Percentiles rank a stretch among this genome's conserved stretches.
These are phyloP conservation scores for Fusarium incarnatum DNA, from an alignment of 2,329 filamentous ascomycete genomes.

Conservation along the genomic window DNA sequence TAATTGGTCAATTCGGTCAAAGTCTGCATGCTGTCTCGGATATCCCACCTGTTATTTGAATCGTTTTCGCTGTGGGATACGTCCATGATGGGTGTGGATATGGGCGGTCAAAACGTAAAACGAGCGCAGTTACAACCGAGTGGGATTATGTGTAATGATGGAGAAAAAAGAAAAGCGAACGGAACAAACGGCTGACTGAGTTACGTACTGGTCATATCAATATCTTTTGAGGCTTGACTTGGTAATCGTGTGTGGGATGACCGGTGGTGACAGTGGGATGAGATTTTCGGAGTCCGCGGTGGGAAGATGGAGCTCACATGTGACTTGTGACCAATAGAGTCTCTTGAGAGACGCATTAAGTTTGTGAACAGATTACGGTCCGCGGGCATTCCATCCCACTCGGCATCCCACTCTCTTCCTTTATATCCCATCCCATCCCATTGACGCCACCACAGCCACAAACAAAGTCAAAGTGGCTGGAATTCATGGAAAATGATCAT, in stretches of 20 bases:
- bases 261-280: slow-evolving; percentile 37
- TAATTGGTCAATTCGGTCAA: slow-evolving; percentile 12
- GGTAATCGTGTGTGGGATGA: slow-evolving; percentile 42
- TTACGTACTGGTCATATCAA: slow-evolving; percentile 25
- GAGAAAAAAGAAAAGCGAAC: not conserved
- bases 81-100: slow-evolving; percentile 27
- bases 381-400: slow-evolving; percentile 18
- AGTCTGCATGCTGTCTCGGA: not conserved
- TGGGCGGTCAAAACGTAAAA: not conserved
- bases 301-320: not conserved
- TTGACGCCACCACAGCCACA: slow-evolving; percentile 3
- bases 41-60: slow-evolving; percentile 26
- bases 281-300: slow-evolving; percentile 1
- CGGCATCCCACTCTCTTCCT: slow-evolving; percentile 22
- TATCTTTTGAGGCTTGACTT: slow-evolving; percentile 29
- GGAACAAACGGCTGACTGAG: not conserved
- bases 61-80: slow-evolving; percentile 39
- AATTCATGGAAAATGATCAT: not conserved
- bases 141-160: slow-evolving; percentile 25
- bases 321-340: not conserved
- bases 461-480: not conserved
- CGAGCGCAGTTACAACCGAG: slow-evolving; percentile 17
- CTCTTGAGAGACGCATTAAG: accelerated
- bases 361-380: not conserved
- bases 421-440: not conserved